Evolutionary conservation across 2,329 filamentous ascomycete genomes (phyloP).

Genomic region (Drechslerella coelobrocha): DNA sequence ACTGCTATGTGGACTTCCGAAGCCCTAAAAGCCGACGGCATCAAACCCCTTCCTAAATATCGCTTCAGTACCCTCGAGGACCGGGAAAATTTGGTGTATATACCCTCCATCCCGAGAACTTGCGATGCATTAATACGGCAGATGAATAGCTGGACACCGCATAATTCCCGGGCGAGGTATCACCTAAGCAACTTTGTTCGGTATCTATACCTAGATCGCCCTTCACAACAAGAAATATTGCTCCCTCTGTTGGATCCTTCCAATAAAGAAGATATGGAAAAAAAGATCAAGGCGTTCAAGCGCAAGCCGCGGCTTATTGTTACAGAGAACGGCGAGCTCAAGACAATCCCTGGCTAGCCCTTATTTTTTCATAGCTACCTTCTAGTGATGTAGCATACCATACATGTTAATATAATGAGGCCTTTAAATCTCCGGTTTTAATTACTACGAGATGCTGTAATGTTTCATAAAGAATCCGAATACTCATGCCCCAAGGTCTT

Average conservation of each 20-base stretch:
- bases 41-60: background rate
- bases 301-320: too few species aligned
- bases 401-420: too few species aligned
- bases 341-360: too few species aligned
- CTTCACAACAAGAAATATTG: background rate
- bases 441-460: too few species aligned
- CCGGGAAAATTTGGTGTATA: background rate
- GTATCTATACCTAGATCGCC: background rate
- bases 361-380: too few species aligned
- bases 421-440: too few species aligned
- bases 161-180: background rate
- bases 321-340: too few species aligned
- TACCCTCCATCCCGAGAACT: background rate
- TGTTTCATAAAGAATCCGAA: too few species aligned
- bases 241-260: background rate
- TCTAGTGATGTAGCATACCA: too few species aligned
- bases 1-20: background rate
- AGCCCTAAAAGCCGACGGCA: background rate
- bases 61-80: background rate
- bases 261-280: background rate
- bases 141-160: background rate
- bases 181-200: background rate
- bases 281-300: too few species aligned
- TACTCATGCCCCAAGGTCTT: too few species aligned
- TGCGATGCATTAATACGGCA: slow-evolving; percentile 1